Conservation (phyloP, 148 eudicot genomes). For the Camellia sinensis region DNA sequence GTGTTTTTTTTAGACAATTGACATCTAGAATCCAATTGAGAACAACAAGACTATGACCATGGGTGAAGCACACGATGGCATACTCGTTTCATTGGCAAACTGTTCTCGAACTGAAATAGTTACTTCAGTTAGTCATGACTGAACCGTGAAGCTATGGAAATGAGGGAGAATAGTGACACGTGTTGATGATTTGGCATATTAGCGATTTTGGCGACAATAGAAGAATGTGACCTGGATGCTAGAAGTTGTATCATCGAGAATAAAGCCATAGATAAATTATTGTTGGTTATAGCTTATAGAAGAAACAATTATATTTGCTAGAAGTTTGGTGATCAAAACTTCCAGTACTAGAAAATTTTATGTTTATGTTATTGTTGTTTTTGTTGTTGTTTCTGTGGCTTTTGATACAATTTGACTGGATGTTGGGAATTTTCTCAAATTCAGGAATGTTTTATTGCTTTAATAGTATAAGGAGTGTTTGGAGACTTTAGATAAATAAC, state of each 20-base stretch:
- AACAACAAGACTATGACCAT: slow-evolving; percentile 18
- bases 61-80: slow-evolving; percentile 31
- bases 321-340: not conserved
- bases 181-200: not conserved
- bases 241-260: not conserved
- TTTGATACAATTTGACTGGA: not conserved
- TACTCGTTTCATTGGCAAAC: slow-evolving; percentile 36
- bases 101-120: slow-evolving; percentile 31
- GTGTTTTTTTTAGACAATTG: slow-evolving; percentile 35
- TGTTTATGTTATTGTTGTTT: not conserved
- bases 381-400: not conserved
- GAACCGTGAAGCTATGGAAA: slow-evolving; percentile 41
- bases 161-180: not conserved
- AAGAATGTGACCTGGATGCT: not conserved
- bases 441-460: not conserved
- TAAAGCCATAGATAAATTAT: not conserved
- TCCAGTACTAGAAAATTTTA: not conserved
- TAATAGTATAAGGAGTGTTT: not conserved
- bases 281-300: not conserved
- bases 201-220: not conserved
- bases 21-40: slow-evolving; percentile 41
- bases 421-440: not conserved
- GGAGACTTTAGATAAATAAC: no score
- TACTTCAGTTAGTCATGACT: slow-evolving; percentile 51
- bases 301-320: not conserved